Conservation (phyloP, 2,329 filamentous ascomycete species). For the Akanthomyces muscarius region DNA sequence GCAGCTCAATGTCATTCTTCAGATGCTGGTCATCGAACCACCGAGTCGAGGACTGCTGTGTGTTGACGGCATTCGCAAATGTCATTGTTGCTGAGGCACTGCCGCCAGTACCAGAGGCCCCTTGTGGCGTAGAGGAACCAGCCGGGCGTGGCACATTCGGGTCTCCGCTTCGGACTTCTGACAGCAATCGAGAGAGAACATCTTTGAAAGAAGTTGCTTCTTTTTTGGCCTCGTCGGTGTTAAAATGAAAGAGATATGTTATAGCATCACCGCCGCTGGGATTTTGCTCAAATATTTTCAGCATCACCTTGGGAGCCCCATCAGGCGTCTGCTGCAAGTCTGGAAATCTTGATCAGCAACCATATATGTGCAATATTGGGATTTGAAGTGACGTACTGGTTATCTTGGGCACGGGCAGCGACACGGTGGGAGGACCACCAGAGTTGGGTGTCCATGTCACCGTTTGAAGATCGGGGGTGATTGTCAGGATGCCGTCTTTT, state of each 20-base stretch:
- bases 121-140: constrained; percentile 26
- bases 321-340: constrained; percentile 95
- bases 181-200: constrained; percentile 72
- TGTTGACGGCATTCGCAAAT: constrained; percentile 65
- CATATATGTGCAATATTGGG: background rate
- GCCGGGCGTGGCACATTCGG: constrained; percentile 47
- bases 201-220: constrained; percentile 87
- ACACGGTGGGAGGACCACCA: constrained; percentile 61
- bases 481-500: constrained; percentile 79
- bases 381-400: constrained; percentile 61
- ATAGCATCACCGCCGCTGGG: constrained; percentile 55
- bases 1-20: constrained; percentile 73
- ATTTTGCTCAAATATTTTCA: constrained; percentile 81
- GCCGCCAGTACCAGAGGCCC: constrained; percentile 28
- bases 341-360: constrained; percentile 32
- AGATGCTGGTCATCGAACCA: constrained; percentile 81
- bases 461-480: constrained; percentile 67
- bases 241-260: constrained; percentile 85
- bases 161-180: constrained; percentile 59
- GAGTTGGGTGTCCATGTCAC: constrained; percentile 78
- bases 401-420: constrained; percentile 69
- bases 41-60: constrained; percentile 51
- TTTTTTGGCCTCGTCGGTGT: constrained; percentile 69
- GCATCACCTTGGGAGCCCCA: constrained; percentile 81
- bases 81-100: constrained; percentile 67